Conservation (phyloP, 768 basidiomycete species). For the Leccinum pellstonianum region DNA sequence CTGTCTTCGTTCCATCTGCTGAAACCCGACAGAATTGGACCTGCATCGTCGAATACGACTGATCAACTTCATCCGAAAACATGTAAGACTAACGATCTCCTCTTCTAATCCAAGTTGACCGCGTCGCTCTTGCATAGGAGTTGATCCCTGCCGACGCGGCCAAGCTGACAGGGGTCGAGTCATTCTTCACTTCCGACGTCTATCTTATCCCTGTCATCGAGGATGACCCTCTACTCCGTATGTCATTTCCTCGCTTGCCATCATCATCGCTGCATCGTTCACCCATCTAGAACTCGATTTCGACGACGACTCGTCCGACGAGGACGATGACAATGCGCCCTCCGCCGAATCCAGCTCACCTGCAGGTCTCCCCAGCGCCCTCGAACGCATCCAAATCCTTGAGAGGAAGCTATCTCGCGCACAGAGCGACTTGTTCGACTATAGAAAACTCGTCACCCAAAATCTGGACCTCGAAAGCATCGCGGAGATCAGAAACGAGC, state of each 20-base stretch:
- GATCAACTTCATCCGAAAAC: conserved; percentile 84
- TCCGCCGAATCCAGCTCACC: conserved; percentile 18
- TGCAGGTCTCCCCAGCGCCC: conserved; percentile 33
- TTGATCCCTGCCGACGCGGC: conserved; percentile 43
- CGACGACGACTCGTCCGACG: conserved; percentile 76
- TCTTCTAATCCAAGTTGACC: neutral
- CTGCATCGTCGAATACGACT: conserved; percentile 76
- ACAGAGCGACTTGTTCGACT: conserved; percentile 61
- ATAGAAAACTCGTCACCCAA: conserved; percentile 54
- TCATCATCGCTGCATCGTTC: neutral
- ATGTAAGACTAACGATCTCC: conserved; percentile 39
- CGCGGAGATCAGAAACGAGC: conserved; percentile 43
- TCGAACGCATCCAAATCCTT: conserved; percentile 52
- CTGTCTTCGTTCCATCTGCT: neutral
- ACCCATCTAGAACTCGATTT: conserved; percentile 53
- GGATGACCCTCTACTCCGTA: conserved; percentile 89
- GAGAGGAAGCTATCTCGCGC: conserved; percentile 61
- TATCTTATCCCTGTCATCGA: conserved; percentile 81
- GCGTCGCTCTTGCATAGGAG: conserved; percentile 43
- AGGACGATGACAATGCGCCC: conserved; percentile 22
- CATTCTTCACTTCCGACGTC: conserved; percentile 69
- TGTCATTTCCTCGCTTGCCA: conserved; percentile 27
- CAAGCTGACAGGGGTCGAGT: conserved; percentile 54
- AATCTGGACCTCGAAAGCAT: conserved; percentile 48
- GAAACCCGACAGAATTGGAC: conserved; percentile 57